These are phyloP conservation scores for Zymoseptoria crescenta DNA, from an alignment of 2,329 filamentous ascomycete genomes.

Conservation along the genomic window DNA sequence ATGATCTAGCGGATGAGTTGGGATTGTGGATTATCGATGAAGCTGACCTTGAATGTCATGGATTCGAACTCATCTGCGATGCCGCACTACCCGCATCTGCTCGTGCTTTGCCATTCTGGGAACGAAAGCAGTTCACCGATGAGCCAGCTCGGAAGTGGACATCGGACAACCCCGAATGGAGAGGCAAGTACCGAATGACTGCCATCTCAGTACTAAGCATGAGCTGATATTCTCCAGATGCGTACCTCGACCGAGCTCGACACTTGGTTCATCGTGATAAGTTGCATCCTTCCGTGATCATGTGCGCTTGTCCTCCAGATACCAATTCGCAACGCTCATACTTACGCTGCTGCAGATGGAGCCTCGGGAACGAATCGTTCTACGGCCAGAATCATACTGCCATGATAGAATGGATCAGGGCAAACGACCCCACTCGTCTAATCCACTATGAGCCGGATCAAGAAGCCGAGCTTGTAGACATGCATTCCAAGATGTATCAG, in stretches of 20 bases:
- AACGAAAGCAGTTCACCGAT: conserved; percentile 45
- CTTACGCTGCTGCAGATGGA: conserved; percentile 43
- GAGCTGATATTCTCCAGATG: conserved; percentile 27
- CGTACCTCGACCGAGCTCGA: conserved; percentile 60
- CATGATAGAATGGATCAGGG: conserved; percentile 58
- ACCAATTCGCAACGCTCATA: background rate
- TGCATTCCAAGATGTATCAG: conserved; percentile 63
- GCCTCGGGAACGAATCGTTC: conserved; percentile 65
- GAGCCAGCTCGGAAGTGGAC: conserved; percentile 50
- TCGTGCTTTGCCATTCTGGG: conserved; percentile 46
- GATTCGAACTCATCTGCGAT: conserved; percentile 33
- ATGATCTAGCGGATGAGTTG: conserved; percentile 57
- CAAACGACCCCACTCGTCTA: conserved; percentile 49
- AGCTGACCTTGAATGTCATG: conserved; percentile 43
- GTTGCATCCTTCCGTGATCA: conserved; percentile 60
- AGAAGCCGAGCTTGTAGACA: conserved; percentile 53
- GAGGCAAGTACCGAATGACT: conserved; percentile 17
- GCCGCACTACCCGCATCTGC: conserved; percentile 35
- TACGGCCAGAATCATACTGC: conserved; percentile 60
- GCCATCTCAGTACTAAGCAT: no score
- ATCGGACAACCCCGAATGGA: conserved; percentile 54
- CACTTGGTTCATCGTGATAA: conserved; percentile 62
- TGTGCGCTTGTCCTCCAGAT: conserved; percentile 26
- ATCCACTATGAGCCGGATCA: conserved; percentile 62
- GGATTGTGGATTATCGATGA: conserved; percentile 58